phyloP scores from a whole-genome alignment of 306 rosid species.

The Macrotyloma uniflorum region DNA sequence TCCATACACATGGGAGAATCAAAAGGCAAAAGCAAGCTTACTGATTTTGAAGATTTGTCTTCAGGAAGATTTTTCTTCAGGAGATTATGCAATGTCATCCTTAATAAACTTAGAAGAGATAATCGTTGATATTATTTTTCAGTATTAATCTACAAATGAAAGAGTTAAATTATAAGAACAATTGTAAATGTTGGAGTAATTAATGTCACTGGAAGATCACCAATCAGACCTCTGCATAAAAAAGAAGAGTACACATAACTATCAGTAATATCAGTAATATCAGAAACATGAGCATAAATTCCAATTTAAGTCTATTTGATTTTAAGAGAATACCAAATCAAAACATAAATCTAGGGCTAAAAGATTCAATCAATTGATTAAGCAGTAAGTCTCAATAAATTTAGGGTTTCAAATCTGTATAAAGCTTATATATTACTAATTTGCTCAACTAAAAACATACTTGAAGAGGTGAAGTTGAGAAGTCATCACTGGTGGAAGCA shows the following conservation, averaged over 20 bases:
- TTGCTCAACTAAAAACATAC: too few species aligned
- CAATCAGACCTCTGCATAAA: background rate
- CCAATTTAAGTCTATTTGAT: background rate
- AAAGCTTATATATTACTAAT: too few species aligned
- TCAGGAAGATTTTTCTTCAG: background rate
- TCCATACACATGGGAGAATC: too few species aligned
- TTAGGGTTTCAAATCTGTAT: too few species aligned
- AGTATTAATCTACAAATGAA: conserved; percentile 18
- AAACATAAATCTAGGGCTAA: background rate
- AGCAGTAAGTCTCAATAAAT: background rate
- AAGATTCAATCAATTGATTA: background rate
- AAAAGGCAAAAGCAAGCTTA: background rate
- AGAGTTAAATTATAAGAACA: background rate
- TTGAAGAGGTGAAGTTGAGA: too few species aligned
- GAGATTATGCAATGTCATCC: background rate
- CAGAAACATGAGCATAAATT: background rate
- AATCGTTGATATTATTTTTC: background rate
- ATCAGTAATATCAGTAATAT: background rate
- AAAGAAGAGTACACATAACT: background rate
- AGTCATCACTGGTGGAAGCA: too few species aligned
- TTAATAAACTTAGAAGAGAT: background rate
- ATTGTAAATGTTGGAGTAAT: background rate
- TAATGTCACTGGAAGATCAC: background rate
- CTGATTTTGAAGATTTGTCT: background rate
- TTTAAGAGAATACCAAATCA: background rate